Evolutionary conservation across 106 monocot genomes (phyloP), one percentile per base, ranked within the genome.

Genomic region (Platanthera zijinensis): DNA sequence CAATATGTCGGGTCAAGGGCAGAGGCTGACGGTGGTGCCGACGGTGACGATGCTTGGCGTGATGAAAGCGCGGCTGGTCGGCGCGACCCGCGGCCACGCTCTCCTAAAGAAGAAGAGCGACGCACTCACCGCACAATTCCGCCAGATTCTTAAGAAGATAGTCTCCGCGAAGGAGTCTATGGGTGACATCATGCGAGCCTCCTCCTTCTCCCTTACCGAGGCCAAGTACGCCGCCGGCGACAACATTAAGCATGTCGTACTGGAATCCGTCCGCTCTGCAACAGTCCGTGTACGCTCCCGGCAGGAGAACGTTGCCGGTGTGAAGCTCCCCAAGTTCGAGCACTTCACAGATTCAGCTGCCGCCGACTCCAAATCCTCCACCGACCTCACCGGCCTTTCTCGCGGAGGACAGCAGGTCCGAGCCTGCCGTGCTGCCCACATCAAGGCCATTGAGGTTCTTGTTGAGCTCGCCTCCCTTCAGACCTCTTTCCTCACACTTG

Each of bases 401-500:
- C 78, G 88, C 3, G 90, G 92, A 0, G 95, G 95, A 8, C 88
- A 92, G 77, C 92, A 95, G 78, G 79, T 95, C 70, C 89, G 88
- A 82, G 86, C 89, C 12, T 95, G 95, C 83, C 92, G 95, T 54
- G 85, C 83, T 7, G 88, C 95, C 0, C 90, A 95, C 39, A 59
- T 92, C 12, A 86, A 87, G 70, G 92, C 95, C 10, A 95, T 95
- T 46, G 95, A 95, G 82, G 84, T 92, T 1, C 88, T 95, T 30
- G 95, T 95, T 1, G 87, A 95, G 84, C 86, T 95, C 6, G 92
- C 95, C 0, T 95, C 95, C 48, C 85, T 95, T 18, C 95, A 95
- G 86, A 95, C 95, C 48, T 95, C 92, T 0, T 95, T 95, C 82
- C 83, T 95, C 19, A 95, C 95, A 8, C 88, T 95, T 9, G 95